Evolutionary conservation across 2,329 filamentous ascomycete species (phyloP), one percentile per base, ranked within the genome.

Genomic region (Hypocreales sp.): DNA sequence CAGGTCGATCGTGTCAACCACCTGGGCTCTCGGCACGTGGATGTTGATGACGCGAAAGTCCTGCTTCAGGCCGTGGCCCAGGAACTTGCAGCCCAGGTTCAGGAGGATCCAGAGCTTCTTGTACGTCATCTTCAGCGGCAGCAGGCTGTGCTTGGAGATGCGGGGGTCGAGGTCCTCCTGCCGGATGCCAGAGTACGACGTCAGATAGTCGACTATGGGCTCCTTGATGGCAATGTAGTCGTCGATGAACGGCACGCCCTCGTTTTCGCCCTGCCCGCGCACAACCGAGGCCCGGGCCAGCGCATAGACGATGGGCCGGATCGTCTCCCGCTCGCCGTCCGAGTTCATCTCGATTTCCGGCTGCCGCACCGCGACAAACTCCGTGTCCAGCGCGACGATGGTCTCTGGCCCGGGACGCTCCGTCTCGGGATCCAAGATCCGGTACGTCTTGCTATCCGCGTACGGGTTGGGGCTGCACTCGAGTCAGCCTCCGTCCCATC

Each of bases 1-100:
- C 2, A 93, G 64, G 36, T 92, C 79, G 39, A 86, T 84, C 0
- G 92, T 98, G 53, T 98, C 90, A 30, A 98, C 83, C 20, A 93
- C 79, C 49, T 98, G 90, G 4, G 70, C 55, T 46, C 78, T 81
- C 2, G 92, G 90, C 0, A 98, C 79, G 48, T 94, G 82, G 30
- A 98, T 94, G 51, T 98, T 98, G 55, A 93, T 92, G 30, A 92
- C 92, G 28, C 90, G 82, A 56, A 98, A 95, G 53, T 98, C 90
- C 40, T 90, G 87, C 39, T 82, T 82, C 22, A 98, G 63, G 4
- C 87, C 87, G 45, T 98, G 90, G 3, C 90, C 90, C 5, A 98
- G 69, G 48, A 98, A 98, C 35, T 81, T 72, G 54, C 84, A 93
- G 25, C 90, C 90, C 0, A 95, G 65, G 46, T 98, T 98, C 18